Evolutionary conservation across 257 asterid genomes (phyloP).

Genomic region (Apocynum venetum): DNA sequence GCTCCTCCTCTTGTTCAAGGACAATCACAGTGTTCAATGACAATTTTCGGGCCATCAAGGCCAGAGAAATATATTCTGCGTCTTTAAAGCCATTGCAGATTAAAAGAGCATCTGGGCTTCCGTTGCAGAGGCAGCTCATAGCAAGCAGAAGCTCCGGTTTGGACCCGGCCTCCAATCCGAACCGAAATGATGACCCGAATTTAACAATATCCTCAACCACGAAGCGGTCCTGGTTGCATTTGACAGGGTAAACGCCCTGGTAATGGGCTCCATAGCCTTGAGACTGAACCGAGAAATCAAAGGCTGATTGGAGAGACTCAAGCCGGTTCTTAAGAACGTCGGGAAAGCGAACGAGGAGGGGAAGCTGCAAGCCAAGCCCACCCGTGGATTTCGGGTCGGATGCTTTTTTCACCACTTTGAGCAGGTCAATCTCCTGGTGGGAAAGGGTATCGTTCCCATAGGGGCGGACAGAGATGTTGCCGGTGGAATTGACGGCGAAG

Average conservation of each 20-base stretch:
- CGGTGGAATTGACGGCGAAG: constrained; percentile 70
- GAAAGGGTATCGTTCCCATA: constrained; percentile 55
- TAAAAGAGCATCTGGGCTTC: constrained; percentile 70
- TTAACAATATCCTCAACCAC: constrained; percentile 90
- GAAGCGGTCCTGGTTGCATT: constrained; percentile 84
- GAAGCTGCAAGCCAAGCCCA: constrained; percentile 83
- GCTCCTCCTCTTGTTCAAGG: constrained; percentile 91
- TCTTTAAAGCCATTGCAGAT: constrained; percentile 96
- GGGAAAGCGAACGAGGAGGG: constrained; percentile 77
- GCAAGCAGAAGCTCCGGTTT: constrained; percentile 95
- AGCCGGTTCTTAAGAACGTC: constrained; percentile 75
- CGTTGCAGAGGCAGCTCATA: constrained; percentile 80
- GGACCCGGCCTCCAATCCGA: constrained; percentile 95
- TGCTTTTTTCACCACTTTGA: constrained; percentile 81
- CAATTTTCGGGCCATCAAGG: constrained; percentile 70
- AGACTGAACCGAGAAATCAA: constrained; percentile 57
- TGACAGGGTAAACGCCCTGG: constrained; percentile 95
- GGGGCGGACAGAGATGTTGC: constrained; percentile 68
- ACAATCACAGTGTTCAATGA: constrained; percentile 77
- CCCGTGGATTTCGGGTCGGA: constrained; percentile 60
- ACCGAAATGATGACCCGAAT: constrained; percentile 72
- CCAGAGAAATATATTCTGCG: constrained; percentile 78
- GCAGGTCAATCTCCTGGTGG: constrained; percentile 89
- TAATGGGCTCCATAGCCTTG: constrained; percentile 71
- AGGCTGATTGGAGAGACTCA: constrained; percentile 65